Conservation (phyloP, 768 basidiomycete species). For the Mycena alexandri region DNA sequence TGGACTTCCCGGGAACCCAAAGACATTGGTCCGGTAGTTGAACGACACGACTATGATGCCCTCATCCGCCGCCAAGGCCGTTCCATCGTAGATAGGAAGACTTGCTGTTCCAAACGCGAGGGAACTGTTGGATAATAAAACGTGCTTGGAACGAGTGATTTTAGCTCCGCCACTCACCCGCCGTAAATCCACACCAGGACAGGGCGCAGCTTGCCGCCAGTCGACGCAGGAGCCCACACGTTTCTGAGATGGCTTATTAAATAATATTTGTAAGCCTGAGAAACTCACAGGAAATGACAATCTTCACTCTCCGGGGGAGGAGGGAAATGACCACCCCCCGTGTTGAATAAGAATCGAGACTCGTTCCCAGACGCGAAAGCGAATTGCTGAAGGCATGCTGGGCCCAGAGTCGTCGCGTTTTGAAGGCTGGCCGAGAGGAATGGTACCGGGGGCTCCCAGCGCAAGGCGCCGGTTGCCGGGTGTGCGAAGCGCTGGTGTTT, state of each 20-base stretch:
- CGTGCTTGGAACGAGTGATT: too few relatives aligned
- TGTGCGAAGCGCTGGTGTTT: slow-evolving; percentile 21
- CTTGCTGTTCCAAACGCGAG: slow-evolving; percentile 29
- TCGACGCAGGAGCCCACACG: slow-evolving; percentile 21
- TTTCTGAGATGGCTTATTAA: background rate
- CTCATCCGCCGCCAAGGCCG: slow-evolving; percentile 24
- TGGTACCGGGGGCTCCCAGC: slow-evolving; percentile 27
- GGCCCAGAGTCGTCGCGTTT: slow-evolving; percentile 17
- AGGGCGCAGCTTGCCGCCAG: background rate
- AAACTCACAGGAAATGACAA: slow-evolving; percentile 18
- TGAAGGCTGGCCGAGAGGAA: slow-evolving; percentile 14
- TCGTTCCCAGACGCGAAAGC: slow-evolving; percentile 1
- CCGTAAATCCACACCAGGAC: slow-evolving; percentile 31
- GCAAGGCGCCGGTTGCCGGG: slow-evolving; percentile 9
- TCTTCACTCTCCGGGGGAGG: slow-evolving; percentile 26
- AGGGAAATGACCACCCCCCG: background rate
- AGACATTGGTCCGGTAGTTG: slow-evolving; percentile 34
- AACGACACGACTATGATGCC: slow-evolving; percentile 24
- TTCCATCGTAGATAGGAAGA: slow-evolving; percentile 22
- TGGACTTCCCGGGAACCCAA: slow-evolving; percentile 29
- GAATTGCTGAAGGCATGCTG: slow-evolving; percentile 31
- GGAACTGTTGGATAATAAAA: background rate
- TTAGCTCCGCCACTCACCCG: background rate
- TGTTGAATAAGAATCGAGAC: slow-evolving; percentile 20
- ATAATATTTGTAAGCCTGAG: background rate